Base-by-base conservation (phyloP, 257 asterid genomes). In the Anisodus acutangulus region DNA sequence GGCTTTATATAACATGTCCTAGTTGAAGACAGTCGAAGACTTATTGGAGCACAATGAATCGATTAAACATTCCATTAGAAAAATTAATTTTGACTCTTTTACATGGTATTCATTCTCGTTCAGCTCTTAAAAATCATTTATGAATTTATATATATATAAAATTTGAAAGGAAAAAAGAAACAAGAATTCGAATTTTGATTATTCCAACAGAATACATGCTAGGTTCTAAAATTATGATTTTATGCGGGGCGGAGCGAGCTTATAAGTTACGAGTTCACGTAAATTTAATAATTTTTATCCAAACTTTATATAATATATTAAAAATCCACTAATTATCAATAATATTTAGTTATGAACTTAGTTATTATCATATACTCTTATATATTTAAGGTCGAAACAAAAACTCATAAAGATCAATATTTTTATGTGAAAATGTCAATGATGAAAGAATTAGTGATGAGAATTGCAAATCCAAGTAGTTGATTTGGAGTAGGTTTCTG, bases 391-490 rank as follows among this genome's bases (percentile, higher is more conserved):
- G 35, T 31, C 35, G 35, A 31, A 31, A 31, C 35, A 31, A 1
- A 31, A 31, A 31, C 35, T 31, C 35, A 31, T 31, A 31, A 31
- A 31, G 35, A 31, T 31, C 35, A 31, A 31, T 6, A 8, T 51
- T 2, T 51, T 51, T 51, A 1, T 3, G 55, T 9, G 55, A 51
- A 8, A 51, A 8, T 51, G 11, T 9, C 9, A 51, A 51, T 26
- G 16, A 45, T 35, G 4, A 63, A 9, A 69, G 51, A 13, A 47
- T 41, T 41, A 8, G 49, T 43, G 53, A 70, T 63, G n/a, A 41
- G n/a, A 37, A 31, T 72, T 72, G 19, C 12, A 88, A 85, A 85
- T 87, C 87, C 89, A 87, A 86, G 87, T 84, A 88, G 87, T 78
- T 62, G 22, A n/a, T 57, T 15, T 57, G 76, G 89, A 78, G 83